Percentiles rank a stretch among this genome's conserved stretches.
Conservation (phyloP, 192 early-diverging fungal species). For the Polychytrium aggregatum region DNA sequence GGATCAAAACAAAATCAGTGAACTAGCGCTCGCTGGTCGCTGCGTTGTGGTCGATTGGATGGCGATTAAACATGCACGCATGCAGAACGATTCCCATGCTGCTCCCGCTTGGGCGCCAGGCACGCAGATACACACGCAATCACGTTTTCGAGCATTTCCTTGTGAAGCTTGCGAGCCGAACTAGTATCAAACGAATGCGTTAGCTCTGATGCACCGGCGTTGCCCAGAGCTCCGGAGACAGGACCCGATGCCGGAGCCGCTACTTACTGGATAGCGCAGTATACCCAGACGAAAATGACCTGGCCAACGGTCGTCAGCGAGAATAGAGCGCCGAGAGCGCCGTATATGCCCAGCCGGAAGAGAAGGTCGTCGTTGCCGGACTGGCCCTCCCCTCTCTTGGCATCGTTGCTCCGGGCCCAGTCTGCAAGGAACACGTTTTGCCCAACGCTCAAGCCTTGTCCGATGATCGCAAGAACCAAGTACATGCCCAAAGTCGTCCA, state of each 20-base stretch:
- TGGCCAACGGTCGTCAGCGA: conserved; percentile 55
- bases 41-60: too few species aligned
- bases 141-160: conserved; percentile 64
- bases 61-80: too few species aligned
- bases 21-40: too few species aligned
- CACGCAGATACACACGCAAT: conserved; percentile 34
- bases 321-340: conserved; percentile 59
- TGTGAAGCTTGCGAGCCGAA: conserved; percentile 63
- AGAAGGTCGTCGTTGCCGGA: not conserved
- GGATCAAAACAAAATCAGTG: too few species aligned
- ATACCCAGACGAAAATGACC: conserved; percentile 63
- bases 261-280: conserved; percentile 54
- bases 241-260: too few species aligned
- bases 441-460: conserved; percentile 26
- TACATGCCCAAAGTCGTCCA: conserved; percentile 43
- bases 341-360: conserved; percentile 67
- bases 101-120: too few species aligned
- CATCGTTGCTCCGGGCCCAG: conserved; percentile 38
- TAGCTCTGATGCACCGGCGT: too few species aligned
- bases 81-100: too few species aligned
- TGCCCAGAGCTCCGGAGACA: too few species aligned
- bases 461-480: conserved; percentile 33
- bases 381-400: conserved; percentile 4
- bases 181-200: conserved; percentile 5
- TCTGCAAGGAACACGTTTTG: conserved; percentile 39